These are phyloP conservation scores for Suillus decipiens DNA, from an alignment of 768 basidiomycete genomes.

Conservation along the genomic window DNA sequence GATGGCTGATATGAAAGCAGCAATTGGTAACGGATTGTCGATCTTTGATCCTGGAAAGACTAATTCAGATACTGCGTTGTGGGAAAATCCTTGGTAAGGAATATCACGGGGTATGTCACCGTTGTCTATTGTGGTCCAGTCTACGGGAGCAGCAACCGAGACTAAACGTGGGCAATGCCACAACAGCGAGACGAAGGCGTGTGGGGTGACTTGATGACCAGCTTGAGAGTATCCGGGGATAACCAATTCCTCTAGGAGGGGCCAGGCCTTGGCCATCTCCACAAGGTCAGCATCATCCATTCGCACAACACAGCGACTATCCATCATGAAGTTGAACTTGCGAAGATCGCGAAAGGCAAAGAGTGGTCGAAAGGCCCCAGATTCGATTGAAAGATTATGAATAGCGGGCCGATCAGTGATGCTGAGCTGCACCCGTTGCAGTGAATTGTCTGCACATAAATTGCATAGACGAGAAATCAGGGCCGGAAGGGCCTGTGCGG, in stretches of 20 bases:
- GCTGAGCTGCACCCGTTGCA: background rate
- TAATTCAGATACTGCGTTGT: background rate
- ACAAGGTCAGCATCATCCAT: slow-evolving; percentile 1
- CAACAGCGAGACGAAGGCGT: background rate
- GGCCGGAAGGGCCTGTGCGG: background rate
- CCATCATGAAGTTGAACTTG: background rate
- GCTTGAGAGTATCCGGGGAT: no score
- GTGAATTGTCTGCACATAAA: background rate
- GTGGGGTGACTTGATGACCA: background rate
- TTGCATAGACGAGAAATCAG: background rate
- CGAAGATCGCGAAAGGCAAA: background rate
- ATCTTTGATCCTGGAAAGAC: background rate
- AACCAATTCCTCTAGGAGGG: background rate
- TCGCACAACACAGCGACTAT: background rate
- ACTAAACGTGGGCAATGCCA: slow-evolving; percentile 3
- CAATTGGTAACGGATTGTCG: slow-evolving; percentile 8
- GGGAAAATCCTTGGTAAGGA: slow-evolving; percentile 10
- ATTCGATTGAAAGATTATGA: no score
- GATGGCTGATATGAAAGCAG: slow-evolving; percentile 28
- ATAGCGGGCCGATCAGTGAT: no score
- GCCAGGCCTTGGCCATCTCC: slow-evolving; percentile 9
- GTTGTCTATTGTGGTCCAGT: background rate
- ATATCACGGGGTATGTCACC: background rate
- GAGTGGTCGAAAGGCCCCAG: background rate
- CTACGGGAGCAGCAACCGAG: background rate